A percentile compares a stretch with the other conserved stretches of the same genome.
Conservation (phyloP, 345 rosid species). For the Eucalyptus victrix region DNA sequence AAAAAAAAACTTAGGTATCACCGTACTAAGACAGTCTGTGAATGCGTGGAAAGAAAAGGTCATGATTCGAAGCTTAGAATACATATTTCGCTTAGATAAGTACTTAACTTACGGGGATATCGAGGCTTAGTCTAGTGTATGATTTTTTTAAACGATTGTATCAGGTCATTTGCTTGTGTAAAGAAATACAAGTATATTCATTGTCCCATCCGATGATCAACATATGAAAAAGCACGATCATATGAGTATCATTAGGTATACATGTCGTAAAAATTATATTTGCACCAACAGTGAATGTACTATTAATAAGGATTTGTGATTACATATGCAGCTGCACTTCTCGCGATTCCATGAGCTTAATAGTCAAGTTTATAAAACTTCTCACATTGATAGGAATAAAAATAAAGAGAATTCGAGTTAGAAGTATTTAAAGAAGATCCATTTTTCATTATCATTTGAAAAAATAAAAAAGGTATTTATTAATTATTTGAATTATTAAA, state of each 20-base stretch:
- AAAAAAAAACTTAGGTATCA: neutral
- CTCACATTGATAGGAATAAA: too few species aligned
- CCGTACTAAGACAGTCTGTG: neutral
- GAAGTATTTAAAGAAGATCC: too few species aligned
- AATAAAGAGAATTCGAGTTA: too few species aligned
- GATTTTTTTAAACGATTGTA: neutral
- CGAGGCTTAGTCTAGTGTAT: neutral
- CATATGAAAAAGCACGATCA: accelerated
- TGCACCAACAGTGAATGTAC: neutral
- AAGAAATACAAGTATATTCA: neutral
- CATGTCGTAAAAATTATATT: neutral
- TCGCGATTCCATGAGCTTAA: neutral
- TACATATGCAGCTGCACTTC: neutral
- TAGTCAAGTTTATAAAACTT: too few species aligned
- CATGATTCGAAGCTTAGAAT: neutral
- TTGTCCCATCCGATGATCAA: accelerated
- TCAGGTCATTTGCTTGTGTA: neutral
- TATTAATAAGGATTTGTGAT: neutral
- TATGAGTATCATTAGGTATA: neutral
- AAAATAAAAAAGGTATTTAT: too few species aligned
- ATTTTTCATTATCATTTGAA: too few species aligned
- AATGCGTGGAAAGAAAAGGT: neutral
- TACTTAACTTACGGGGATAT: neutral
- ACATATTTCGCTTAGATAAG: neutral
- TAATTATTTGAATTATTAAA: too few species aligned